These are phyloP conservation scores for Amanita inopinata DNA, from an alignment of 768 basidiomycete genomes.

Conservation along the genomic window DNA sequence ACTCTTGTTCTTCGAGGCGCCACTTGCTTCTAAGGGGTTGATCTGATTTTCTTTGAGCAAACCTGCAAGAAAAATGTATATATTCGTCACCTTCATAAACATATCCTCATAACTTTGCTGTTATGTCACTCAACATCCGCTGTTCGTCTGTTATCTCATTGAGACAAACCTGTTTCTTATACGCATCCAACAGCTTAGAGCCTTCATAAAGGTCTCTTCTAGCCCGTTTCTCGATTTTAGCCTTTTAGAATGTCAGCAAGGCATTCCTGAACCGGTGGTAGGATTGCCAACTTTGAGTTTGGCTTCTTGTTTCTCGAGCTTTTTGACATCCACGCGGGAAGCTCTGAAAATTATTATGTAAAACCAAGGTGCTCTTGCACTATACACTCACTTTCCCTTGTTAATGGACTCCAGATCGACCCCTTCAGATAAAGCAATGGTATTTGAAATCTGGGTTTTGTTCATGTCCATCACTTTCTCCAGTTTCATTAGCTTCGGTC, in stretches of 20 bases:
- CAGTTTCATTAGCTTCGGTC: conserved; percentile 61
- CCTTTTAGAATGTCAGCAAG: conserved; percentile 32
- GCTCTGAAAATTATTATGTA: conserved; percentile 38
- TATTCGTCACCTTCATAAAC: conserved; percentile 77
- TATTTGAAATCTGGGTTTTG: conserved; percentile 69
- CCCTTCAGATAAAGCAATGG: conserved; percentile 70
- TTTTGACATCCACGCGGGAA: conserved; percentile 89
- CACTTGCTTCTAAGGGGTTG: conserved; percentile 82
- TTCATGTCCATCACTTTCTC: conserved; percentile 88
- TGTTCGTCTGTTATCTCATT: neutral
- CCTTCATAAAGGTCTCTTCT: conserved; percentile 90
- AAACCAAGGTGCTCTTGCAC: conserved; percentile 12
- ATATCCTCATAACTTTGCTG: conserved; percentile 98
- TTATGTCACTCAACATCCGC: conserved; percentile 10
- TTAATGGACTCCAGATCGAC: conserved; percentile 89
- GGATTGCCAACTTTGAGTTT: conserved; percentile 63
- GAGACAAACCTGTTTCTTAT: conserved; percentile 67
- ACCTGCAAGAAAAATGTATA: neutral
- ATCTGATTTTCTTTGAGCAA: conserved; percentile 34
- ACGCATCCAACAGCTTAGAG: conserved; percentile 87
- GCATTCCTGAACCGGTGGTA: neutral
- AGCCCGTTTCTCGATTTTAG: conserved; percentile 96
- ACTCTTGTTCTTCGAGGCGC: conserved; percentile 82
- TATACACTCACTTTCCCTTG: conserved; percentile 71
- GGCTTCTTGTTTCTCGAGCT: conserved; percentile 93